phyloP scores from a whole-genome alignment of 2,329 filamentous ascomycete genomes.

The Zymoseptoria crescenta region DNA sequence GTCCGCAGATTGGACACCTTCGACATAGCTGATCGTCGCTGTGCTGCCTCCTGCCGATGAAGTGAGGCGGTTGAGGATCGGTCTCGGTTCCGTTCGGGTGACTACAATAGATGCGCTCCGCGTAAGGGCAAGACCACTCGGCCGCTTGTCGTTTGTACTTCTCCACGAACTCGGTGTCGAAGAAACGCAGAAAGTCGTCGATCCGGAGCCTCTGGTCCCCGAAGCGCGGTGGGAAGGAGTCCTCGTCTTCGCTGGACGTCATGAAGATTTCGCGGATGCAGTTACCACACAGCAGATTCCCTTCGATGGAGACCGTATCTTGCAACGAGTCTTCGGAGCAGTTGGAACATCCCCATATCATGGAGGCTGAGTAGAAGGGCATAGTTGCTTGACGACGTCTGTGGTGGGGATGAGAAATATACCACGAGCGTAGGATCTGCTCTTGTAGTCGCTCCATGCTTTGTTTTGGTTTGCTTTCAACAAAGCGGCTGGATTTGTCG shows the following conservation, averaged over 20 bases:
- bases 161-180: constrained; percentile 6
- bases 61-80: constrained; percentile 1
- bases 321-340: too few species aligned
- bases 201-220: constrained; percentile 7
- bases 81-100: background rate
- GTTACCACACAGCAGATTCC: constrained; percentile 4
- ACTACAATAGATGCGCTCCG: constrained; percentile 15
- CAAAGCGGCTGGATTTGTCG: background rate
- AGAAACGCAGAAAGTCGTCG: constrained; percentile 7
- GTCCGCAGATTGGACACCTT: background rate
- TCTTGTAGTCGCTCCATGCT: background rate
- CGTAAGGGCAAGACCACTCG: constrained; percentile 7
- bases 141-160: constrained; percentile 3
- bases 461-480: background rate
- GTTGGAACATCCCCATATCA: too few species aligned
- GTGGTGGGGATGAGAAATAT: too few species aligned
- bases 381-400: too few species aligned
- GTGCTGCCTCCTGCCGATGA: constrained; percentile 2
- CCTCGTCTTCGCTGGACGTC: constrained; percentile 5
- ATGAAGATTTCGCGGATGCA: constrained; percentile 15
- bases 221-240: constrained; percentile 14
- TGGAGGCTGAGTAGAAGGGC: too few species aligned
- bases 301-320: background rate
- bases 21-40: background rate
- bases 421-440: background rate